These are phyloP conservation scores for Ehretia macrophylla DNA, from an alignment of 257 asterid species.

Conservation along the genomic window DNA sequence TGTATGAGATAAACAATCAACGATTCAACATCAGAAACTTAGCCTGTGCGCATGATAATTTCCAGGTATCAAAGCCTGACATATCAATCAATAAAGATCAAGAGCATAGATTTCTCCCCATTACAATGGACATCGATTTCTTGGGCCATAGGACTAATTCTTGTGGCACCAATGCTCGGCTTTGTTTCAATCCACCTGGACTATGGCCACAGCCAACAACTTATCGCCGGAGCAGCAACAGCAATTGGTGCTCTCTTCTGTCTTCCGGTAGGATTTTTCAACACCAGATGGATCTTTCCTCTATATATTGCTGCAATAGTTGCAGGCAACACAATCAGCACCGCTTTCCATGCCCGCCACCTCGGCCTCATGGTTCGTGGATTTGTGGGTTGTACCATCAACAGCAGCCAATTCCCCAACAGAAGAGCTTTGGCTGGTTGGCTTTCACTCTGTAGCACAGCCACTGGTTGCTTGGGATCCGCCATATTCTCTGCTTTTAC, in stretches of 20 bases:
- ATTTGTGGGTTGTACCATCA: constrained; percentile 49
- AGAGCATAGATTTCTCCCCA: constrained; percentile 46
- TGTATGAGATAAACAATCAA: too few relatives aligned
- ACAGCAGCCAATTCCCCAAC: constrained; percentile 37
- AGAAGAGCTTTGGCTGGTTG: constrained; percentile 50
- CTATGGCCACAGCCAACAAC: constrained; percentile 53
- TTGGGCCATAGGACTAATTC: constrained; percentile 68
- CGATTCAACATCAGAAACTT: neutral
- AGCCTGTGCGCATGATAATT: neutral
- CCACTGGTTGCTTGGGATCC: constrained; percentile 76
- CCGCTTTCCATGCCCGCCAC: constrained; percentile 65
- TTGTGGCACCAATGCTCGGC: constrained; percentile 67
- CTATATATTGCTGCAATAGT: constrained; percentile 68
- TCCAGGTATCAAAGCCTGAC: constrained; percentile 63
- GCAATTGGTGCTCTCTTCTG: constrained; percentile 81
- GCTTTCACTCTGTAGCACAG: constrained; percentile 72
- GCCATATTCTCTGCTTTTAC: constrained; percentile 65
- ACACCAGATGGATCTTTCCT: constrained; percentile 74
- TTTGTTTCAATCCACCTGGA: constrained; percentile 61
- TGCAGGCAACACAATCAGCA: constrained; percentile 61
- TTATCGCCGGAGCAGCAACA: constrained; percentile 67
- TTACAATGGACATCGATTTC: constrained; percentile 75
- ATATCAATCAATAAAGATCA: constrained; percentile 39
- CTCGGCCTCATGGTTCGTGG: constrained; percentile 75
- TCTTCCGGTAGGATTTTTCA: constrained; percentile 79